Conservation (phyloP, 2,329 filamentous ascomycete species). For the Colletotrichum cordylinicola region DNA sequence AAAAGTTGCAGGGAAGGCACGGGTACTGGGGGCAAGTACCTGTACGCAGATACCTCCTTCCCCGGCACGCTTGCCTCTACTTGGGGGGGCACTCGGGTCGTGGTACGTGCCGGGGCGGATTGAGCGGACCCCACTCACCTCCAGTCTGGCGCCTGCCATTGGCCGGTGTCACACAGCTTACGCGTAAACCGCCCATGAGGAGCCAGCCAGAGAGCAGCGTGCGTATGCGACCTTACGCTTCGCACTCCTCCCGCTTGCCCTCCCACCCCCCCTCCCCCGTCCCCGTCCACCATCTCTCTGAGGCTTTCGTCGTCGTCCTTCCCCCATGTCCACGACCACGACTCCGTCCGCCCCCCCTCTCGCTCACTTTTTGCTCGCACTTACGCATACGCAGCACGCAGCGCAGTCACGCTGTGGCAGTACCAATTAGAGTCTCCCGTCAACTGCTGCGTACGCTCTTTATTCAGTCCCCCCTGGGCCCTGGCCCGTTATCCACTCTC, state of each 20-base stretch:
- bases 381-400: not conserved
- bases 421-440: not conserved
- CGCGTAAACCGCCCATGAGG: constrained; percentile 32
- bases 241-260: constrained; percentile 1
- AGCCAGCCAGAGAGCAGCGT: constrained; percentile 19
- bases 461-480: constrained; percentile 6
- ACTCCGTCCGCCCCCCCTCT: not conserved
- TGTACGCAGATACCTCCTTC: not conserved
- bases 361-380: constrained; percentile 2
- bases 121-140: constrained; percentile 12
- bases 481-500: not conserved
- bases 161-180: constrained; percentile 32
- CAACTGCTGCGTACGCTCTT: constrained; percentile 6
- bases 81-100: not conserved
- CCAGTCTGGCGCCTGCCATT: constrained; percentile 21
- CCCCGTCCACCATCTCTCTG: not conserved
- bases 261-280: not conserved
- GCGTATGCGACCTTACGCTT: constrained; percentile 15
- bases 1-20: not conserved
- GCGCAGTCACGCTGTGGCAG: not conserved
- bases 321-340: not conserved
- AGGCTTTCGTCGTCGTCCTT: not conserved
- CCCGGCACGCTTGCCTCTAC: not conserved
- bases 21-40: not conserved
- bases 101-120: constrained; percentile 21